Evolutionary conservation across 345 rosid species (phyloP), one percentile per base, ranked within the genome.

Genomic region (Lepidium africanum): DNA sequence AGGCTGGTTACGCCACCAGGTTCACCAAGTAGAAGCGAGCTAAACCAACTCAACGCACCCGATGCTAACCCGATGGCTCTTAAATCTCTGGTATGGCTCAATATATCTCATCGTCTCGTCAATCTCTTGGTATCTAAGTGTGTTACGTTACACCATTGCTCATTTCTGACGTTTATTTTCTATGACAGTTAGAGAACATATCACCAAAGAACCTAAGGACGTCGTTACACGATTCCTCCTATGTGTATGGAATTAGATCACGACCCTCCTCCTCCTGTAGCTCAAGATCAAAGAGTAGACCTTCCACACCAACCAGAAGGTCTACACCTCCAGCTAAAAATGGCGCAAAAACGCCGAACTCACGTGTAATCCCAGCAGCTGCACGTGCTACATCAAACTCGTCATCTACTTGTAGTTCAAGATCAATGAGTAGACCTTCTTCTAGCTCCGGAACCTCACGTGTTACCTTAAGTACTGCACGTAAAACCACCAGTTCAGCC

Each of bases 251-350:
- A 25, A 53, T 60, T 56, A 77, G 77, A 38, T 30, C 33, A 30
- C 78, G 90, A 77, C 87, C 92, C 25, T 84, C 88, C 35, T 86
- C 92, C 59, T 85, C 96, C 6, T 69, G 76, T 30, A 85, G 86
- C 46, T 78, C 79, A 21, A 70, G 71, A 33, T 71, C 85, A 60
- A 59, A 75, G 14, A 58, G 77, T 65, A 81, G 87, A 71, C 77
- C 83, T 67, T 63, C 84, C 42, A 81, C 84, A 46, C 88, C 90
- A 23, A 73, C 80, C n/a, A 43, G 46, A 57, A 73, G 82, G 16
- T 48, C 89, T 32, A 39, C 7, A 57, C 23, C 21, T 46, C 58
- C 25, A 33, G 33, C 38, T 55, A 56, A 23, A 41, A 74, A 85
- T 16, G 5, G 86, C 14, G 5, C 60, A 60, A 40, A 16, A 37